These are phyloP conservation scores for Candida nanaspora DNA, from an alignment of 805 yeast genomes.

Conservation along the genomic window DNA sequence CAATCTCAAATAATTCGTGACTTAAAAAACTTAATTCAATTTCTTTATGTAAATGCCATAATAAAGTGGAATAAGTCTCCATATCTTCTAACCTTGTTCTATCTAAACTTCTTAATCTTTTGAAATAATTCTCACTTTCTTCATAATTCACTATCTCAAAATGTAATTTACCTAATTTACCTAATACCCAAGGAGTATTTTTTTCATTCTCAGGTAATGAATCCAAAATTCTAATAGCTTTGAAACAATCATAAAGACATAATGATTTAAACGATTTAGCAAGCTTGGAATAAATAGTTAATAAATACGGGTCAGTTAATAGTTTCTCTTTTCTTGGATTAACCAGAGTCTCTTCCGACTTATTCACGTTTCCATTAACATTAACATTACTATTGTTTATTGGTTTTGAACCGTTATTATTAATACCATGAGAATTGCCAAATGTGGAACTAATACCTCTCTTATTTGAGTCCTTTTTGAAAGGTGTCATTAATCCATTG, in stretches of 20 bases:
- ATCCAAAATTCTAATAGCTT: slow-evolving; percentile 66
- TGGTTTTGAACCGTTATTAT: too few relatives aligned
- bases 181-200: slow-evolving; percentile 78
- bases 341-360: neutral
- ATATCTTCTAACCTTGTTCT: slow-evolving; percentile 78
- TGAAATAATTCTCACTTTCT: slow-evolving; percentile 60
- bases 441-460: neutral
- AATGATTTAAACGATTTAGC: slow-evolving; percentile 58
- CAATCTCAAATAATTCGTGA: slow-evolving; percentile 66
- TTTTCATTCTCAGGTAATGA: slow-evolving; percentile 56
- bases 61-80: slow-evolving; percentile 83
- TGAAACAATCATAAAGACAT: slow-evolving; percentile 65
- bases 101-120: slow-evolving; percentile 57
- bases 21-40: slow-evolving; percentile 75
- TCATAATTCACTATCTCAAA: slow-evolving; percentile 85
- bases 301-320: slow-evolving; percentile 31
- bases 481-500: slow-evolving; percentile 6
- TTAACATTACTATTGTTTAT: too few relatives aligned
- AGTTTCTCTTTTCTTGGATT: slow-evolving; percentile 1
- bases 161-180: slow-evolving; percentile 72
- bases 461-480: slow-evolving; percentile 18
- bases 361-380: neutral
- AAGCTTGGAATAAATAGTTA: slow-evolving; percentile 41
- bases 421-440: slow-evolving; percentile 4
- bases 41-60: slow-evolving; percentile 89